Percentiles rank a stretch among this genome's conserved stretches.
Conservation (phyloP, 495 filamentous ascomycete species). For the Neurospora sp. region DNA sequence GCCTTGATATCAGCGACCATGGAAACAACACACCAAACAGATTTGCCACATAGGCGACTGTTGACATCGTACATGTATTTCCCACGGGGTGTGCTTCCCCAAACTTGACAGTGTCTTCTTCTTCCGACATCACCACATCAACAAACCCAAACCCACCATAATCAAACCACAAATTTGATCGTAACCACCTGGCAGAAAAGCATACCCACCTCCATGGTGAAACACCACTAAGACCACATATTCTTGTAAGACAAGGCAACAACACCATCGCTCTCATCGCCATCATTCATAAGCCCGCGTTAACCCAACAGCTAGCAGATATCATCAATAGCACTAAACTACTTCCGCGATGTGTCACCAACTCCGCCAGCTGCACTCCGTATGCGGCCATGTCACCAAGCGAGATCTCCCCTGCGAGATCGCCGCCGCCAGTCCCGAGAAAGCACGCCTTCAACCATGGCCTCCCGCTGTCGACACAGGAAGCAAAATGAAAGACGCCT, state of each 20-base stretch:
- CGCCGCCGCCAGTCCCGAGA: not conserved
- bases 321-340: not conserved
- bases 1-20: not conserved
- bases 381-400: not conserved
- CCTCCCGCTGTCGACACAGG: not conserved
- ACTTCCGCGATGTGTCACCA: not conserved
- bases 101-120: not conserved
- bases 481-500: not conserved
- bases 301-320: accelerated
- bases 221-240: accelerated
- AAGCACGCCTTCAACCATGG: accelerated
- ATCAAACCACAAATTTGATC: not conserved
- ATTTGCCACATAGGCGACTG: not conserved
- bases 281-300: not conserved
- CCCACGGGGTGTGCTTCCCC: accelerated
- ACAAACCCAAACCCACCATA: not conserved
- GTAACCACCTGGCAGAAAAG: accelerated
- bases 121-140: not conserved
- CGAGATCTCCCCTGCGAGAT: accelerated
- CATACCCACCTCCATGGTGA: not conserved
- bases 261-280: not conserved
- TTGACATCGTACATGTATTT: not conserved
- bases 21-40: not conserved
- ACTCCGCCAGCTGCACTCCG: not conserved
- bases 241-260: not conserved